Evolutionary conservation across 192 early-diverging fungal genomes (phyloP).

Genomic region (Coemansia guatemalensis): DNA sequence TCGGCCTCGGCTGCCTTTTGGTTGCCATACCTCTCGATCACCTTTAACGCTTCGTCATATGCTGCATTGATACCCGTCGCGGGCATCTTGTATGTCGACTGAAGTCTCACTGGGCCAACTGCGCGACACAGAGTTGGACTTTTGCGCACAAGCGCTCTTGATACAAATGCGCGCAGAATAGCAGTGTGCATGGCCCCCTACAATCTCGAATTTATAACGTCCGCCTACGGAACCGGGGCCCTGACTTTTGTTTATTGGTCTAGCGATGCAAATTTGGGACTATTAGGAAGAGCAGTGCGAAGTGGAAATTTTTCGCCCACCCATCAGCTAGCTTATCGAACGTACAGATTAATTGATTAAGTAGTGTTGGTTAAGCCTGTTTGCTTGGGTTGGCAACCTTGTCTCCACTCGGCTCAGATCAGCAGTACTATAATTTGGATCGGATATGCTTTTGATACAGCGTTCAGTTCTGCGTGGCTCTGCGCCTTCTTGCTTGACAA

Average conservation of each 20-base stretch:
- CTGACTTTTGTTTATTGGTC: too few relatives aligned
- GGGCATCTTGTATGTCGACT: conserved; percentile 55
- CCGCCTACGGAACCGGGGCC: too few relatives aligned
- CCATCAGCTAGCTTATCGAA: too few relatives aligned
- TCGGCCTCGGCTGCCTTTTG: conserved; percentile 40
- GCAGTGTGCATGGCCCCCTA: conserved; percentile 27
- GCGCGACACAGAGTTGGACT: background rate
- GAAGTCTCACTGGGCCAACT: conserved; percentile 11
- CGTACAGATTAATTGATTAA: too few relatives aligned
- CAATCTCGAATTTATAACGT: background rate
- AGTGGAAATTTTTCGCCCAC: too few relatives aligned
- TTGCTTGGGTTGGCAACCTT: too few relatives aligned
- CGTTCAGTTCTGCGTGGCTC: background rate
- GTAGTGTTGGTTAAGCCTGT: background rate
- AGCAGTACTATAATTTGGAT: too few relatives aligned
- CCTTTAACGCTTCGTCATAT: conserved; percentile 74
- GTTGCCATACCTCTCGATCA: conserved; percentile 62
- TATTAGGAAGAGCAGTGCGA: too few relatives aligned
- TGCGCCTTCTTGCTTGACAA: conserved; percentile 4
- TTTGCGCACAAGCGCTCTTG: background rate
- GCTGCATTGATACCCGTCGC: conserved; percentile 63
- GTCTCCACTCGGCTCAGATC: too few relatives aligned
- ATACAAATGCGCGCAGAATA: conserved; percentile 12
- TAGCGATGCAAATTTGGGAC: too few relatives aligned
- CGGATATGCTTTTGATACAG: too few relatives aligned